Base-by-base conservation (phyloP, 768 basidiomycete genomes). In the Hirschioporus abietinus region DNA sequence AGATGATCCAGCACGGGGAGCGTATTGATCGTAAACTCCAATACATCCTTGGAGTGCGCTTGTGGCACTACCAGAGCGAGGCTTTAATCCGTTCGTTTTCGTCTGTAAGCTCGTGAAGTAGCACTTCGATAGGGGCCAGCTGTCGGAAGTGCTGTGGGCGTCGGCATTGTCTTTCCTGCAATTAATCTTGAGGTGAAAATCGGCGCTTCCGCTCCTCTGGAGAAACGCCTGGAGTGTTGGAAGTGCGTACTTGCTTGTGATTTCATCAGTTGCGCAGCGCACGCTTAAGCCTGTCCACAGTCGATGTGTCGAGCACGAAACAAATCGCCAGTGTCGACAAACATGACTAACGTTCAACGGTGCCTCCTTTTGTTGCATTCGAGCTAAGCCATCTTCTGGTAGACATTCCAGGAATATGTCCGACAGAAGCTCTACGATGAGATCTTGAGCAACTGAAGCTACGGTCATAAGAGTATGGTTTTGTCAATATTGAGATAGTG, bases 321-420 rank as follows among this genome's bases (percentile, higher is more conserved):
- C 77, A 27, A 71, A 71, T 42, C 89, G 81, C 92, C 92, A 93
- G 69, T 83, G 81, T 35, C 75, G 79, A 72, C 85, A 91, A 52
- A 93, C 84, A 60, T 82, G 83, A 15, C 60, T 23, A 3, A 61
- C 25, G 60, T 25, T 25, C 30, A 61, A 61, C 12, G 60, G 60
- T 3, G 60, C 60, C 25, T 25, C 6, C 15, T 25, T 61, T 61
- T 9, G 24, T 34, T 8, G 30, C 15, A 12, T 34, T 17, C 10
- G 24, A 15, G 60, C 25, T 17, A 61, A 23, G 15, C 18, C 18
- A 34, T 61, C 18, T 9, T 3, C 25, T 25, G 60, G 60, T 8
- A 61, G 18, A 24, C 60, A 61, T 34, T 61, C 18, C 15, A 61
- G 18, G 23, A 61, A 61, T 25, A 61, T 18, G 3, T 61, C 25